Base-by-base conservation (phyloP, 106 monocot genomes). In the Dendrobium chrysotoxum region DNA sequence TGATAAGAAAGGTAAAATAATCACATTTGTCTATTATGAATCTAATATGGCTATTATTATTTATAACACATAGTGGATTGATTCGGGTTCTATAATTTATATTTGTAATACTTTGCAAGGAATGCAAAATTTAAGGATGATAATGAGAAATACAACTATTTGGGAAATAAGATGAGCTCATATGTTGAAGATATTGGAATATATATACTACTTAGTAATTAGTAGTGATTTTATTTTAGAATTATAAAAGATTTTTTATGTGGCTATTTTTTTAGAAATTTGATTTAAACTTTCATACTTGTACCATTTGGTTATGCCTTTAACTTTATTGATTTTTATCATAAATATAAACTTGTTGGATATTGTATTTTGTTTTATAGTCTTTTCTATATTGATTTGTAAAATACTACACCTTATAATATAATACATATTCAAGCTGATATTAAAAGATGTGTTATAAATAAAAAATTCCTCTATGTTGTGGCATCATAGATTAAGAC, bases 401-500 rank as follows among this genome's bases (percentile, higher is more conserved):
- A 38, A 35, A 78, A 78, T 39, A 77, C 18, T 28, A 28, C 15
- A 7, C 7, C 28, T 57, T 35, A 57, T 31, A 10, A 53, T 50
- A 2, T 6, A 11, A 77, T 38, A 6, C 7, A 15, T 45, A 2
- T 41, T 10, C 25, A 10, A 40, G 40, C 40, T 74, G 73, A 40
- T 18, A 74, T 10, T 40, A 77, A 77, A 77, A 2, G 77, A 26
- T 25, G 13, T 77, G 11, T 53, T 53, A 53, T 77, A 10, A 54
- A 53, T 53, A 50, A 77, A 18, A 25, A 30, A n/a, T 28, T 77
- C 77, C 53, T 77, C 28, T 30, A 77, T 28, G 0, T 77, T 77
- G 31, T 77, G 77, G 30, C 77, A 77, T 23, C n/a, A 15, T 30
- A 77, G 53, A 77, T 77, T 54, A 54, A 12, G 77, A 8, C 77